phyloP scores from a whole-genome alignment of 306 rosid species.

The Begonia masoniana region DNA sequence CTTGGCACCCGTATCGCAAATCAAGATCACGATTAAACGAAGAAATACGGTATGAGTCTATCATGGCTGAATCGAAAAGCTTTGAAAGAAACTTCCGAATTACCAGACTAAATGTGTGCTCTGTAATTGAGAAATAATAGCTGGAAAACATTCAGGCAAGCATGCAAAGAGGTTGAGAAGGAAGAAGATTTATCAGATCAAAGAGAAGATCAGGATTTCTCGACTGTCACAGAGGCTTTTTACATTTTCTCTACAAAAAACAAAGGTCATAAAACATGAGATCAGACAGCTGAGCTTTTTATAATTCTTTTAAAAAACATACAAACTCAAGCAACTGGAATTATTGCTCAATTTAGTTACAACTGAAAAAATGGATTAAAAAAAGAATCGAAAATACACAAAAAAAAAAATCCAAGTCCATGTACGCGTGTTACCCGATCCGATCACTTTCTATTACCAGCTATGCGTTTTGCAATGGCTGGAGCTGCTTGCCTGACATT shows the following conservation, averaged over 20 bases:
- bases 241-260: neutral
- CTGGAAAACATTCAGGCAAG: neutral
- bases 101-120: neutral
- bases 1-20: too few relatives aligned
- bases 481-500: slow-evolving; percentile 58
- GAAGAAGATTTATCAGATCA: neutral
- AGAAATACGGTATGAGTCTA: too few relatives aligned
- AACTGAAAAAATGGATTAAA: too few relatives aligned
- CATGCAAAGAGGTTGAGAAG: too few relatives aligned
- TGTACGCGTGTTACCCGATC: too few relatives aligned
- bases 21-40: too few relatives aligned
- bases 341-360: slow-evolving; percentile 36
- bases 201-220: neutral
- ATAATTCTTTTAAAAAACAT: slow-evolving; percentile 9
- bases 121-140: neutral
- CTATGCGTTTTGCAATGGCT: slow-evolving; percentile 63
- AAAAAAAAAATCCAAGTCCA: too few relatives aligned
- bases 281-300: neutral
- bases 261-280: neutral
- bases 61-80: too few relatives aligned
- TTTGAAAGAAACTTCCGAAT: too few relatives aligned
- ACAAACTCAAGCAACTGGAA: slow-evolving; percentile 61
- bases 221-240: neutral
- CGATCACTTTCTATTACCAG: slow-evolving; percentile 44
- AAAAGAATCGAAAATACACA: too few relatives aligned